phyloP scores from a whole-genome alignment of 257 asterid species.

The Petunia secreta region DNA sequence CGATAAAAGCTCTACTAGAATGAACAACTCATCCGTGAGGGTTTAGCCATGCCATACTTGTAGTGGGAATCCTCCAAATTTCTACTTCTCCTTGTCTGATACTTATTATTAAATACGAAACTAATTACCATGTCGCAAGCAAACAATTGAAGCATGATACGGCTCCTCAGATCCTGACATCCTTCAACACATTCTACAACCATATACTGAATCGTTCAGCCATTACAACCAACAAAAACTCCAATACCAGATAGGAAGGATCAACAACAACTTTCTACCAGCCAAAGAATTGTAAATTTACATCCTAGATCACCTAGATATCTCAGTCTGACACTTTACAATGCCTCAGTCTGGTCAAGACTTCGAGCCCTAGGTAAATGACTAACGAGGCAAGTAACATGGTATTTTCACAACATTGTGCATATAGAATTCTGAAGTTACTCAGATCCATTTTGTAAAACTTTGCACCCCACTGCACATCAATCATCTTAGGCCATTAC shows the following conservation, averaged over 20 bases:
- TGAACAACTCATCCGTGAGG: constrained; percentile 4
- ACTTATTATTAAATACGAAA: background rate
- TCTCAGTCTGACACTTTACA: background rate
- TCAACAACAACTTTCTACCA: background rate
- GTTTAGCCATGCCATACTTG: background rate
- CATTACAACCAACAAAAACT: background rate
- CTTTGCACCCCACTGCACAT: background rate
- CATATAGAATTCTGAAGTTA: background rate
- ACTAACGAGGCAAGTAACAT: background rate
- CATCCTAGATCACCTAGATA: background rate
- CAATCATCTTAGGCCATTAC: background rate
- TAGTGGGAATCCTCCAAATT: background rate
- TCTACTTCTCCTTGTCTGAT: background rate
- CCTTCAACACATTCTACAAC: constrained; percentile 17
- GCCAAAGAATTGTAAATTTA: background rate
- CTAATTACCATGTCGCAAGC: background rate
- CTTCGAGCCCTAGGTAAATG: background rate
- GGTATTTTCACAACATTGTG: constrained; percentile 10
- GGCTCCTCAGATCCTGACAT: background rate
- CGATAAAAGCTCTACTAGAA: background rate
- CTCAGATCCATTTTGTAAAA: constrained; percentile 15
- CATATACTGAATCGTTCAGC: constrained; percentile 7
- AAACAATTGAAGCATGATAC: constrained; percentile 21
- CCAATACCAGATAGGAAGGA: background rate
- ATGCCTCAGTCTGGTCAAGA: background rate